Evolutionary conservation across 352 stramenopile genomes (phyloP), one percentile per base, ranked within the genome.

Genomic region (Elongisporangium senticosum): DNA sequence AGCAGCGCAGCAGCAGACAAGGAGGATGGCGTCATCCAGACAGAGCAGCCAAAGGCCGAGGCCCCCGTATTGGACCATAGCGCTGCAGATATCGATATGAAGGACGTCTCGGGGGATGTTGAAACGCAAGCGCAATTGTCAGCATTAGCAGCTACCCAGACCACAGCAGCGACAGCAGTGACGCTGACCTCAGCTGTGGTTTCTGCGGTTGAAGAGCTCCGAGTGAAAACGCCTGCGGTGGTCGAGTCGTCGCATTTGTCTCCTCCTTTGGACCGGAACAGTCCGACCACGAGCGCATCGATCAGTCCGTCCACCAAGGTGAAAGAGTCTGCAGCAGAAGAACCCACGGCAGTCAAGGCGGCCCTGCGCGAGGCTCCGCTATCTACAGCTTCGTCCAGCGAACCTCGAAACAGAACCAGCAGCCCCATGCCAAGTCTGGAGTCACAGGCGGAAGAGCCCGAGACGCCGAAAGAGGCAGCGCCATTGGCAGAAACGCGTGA

Each of bases 301-400:
- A 83, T 85, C 49, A 85, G 75, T 19, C 75, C 75, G 4, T 83
- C 72, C 6, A 64, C 68, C 13, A 85, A 85, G 61, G 61, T 67
- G 4, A 85, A 81, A 23, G 75, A 85, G 40, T 17, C 33, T 17
- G 11, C 33, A 43, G 2, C 33, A 43, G 33, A 43, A 43, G 33
- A 43, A 43, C 33, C 33, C 15, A 1, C 33, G 11, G 33, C 13
- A 43, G 33, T 4, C 10, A 43, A 43, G 33, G 11, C 33, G 11
- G 4, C 33, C 1, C 71, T 39, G 11, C 68, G 74, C 24, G 60
- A 61, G 26, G 54, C 65, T 4, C 71, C 72, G 23, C 66, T 13
- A n/a, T 70, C 55, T 49, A 65, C 57, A 57, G 57, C 59, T 33
- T 51, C 68, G 7, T 62, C 71, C 21, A 67, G 22, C 48, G 33